Conservation (phyloP, 805 yeast species). For the Candida chilensis region DNA sequence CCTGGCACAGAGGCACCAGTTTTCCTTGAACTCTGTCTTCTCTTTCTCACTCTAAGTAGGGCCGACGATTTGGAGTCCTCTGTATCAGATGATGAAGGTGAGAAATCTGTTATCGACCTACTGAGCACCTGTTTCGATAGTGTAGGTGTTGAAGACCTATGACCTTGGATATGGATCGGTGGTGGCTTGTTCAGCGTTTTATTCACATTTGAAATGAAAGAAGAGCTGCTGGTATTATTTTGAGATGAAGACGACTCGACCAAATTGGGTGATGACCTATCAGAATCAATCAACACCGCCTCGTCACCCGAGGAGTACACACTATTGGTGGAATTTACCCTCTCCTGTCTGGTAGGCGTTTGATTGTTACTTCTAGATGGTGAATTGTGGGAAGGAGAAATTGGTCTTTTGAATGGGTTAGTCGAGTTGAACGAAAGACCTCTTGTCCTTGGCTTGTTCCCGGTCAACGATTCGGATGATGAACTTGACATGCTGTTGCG, state of each 20-base stretch:
- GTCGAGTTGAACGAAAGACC: constrained; percentile 17
- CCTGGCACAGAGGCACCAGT: constrained; percentile 12
- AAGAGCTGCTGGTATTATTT: too few relatives aligned
- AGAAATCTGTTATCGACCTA: too few relatives aligned
- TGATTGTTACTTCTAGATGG: constrained; percentile 6
- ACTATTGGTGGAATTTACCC: constrained; percentile 20
- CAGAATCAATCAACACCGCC: neutral
- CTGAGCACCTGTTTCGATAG: constrained; percentile 3
- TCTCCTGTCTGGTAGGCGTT: constrained; percentile 14
- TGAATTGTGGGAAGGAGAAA: constrained; percentile 29
- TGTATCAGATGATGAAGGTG: constrained; percentile 58
- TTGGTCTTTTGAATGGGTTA: constrained; percentile 35
- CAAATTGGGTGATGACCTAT: constrained; percentile 6
- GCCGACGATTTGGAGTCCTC: constrained; percentile 49
- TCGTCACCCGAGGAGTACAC: constrained; percentile 23
- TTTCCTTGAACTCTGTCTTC: constrained; percentile 43
- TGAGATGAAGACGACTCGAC: neutral
- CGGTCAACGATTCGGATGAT: constrained; percentile 14
- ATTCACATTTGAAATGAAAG: too few relatives aligned
- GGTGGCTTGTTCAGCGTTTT: too few relatives aligned
- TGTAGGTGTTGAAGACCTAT: constrained; percentile 4
- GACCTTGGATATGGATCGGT: too few relatives aligned
- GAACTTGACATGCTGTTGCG: constrained; percentile 26
- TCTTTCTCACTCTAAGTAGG: constrained; percentile 37
- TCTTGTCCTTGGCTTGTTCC: constrained; percentile 15